Evolutionary conservation across 768 basidiomycete genomes (phyloP).

Genomic region (Kwoniella shandongensis): DNA sequence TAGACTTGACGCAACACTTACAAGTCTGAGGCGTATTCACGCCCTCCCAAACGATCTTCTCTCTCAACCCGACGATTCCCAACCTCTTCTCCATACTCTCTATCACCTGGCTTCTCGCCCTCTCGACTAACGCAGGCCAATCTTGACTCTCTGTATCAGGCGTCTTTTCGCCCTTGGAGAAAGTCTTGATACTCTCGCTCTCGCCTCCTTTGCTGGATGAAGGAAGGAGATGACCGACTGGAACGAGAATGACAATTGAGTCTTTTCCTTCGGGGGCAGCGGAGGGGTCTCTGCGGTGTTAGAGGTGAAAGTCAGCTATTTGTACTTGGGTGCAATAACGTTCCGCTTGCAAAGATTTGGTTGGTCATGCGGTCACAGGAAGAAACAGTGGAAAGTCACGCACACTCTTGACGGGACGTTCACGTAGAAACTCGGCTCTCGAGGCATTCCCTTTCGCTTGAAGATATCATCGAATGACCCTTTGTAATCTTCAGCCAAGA

Average conservation of each 20-base stretch:
- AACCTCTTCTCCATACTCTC: conserved; percentile 47
- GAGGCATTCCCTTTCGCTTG: conserved; percentile 54
- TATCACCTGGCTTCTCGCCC: conserved; percentile 50
- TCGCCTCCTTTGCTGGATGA: conserved; percentile 5
- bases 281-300: conserved; percentile 49
- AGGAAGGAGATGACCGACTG: conserved; percentile 53
- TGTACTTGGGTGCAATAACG: neutral
- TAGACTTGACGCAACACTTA: conserved; percentile 25
- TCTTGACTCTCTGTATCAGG: conserved; percentile 45
- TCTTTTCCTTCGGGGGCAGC: conserved; percentile 56
- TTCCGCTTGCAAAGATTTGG: neutral
- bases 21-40: conserved; percentile 56
- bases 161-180: conserved; percentile 13
- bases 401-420: conserved; percentile 55
- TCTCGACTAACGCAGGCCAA: conserved; percentile 48
- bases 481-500: conserved; percentile 55
- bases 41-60: conserved; percentile 54
- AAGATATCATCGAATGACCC: conserved; percentile 57
- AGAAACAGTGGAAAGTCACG: conserved; percentile 9
- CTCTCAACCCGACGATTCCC: conserved; percentile 45
- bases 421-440: conserved; percentile 57
- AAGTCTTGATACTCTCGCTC: conserved; percentile 19
- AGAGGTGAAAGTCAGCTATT: neutral
- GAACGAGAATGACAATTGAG: conserved; percentile 54
- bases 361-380: neutral